These are phyloP conservation scores for Eucalyptus cladocalyx DNA, from an alignment of 345 rosid species.

Conservation along the genomic window DNA sequence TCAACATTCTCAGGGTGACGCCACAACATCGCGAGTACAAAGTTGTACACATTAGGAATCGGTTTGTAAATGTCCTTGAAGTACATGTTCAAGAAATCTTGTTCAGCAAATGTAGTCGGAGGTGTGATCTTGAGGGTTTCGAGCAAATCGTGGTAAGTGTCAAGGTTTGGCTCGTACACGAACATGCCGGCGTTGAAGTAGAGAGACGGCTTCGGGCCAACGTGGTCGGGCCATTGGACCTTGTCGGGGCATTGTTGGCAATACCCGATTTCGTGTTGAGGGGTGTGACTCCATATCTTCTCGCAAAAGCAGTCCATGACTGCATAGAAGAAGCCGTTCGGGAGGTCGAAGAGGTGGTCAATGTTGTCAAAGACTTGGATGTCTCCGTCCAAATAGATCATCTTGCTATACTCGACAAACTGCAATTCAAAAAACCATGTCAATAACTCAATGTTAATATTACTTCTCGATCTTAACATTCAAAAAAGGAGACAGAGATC, in stretches of 20 bases:
- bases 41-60: constrained; percentile 15
- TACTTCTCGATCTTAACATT: not conserved
- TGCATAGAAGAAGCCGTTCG: constrained; percentile 21
- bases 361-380: constrained; percentile 26
- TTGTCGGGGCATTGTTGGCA: constrained; percentile 39
- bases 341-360: constrained; percentile 20
- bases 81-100: constrained; percentile 40
- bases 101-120: constrained; percentile 43
- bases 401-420: constrained; percentile 25
- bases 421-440: not conserved
- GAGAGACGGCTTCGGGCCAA: constrained; percentile 19
- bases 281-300: constrained; percentile 26
- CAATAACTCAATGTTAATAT: not conserved
- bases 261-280: constrained; percentile 30
- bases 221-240: constrained; percentile 16
- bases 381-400: constrained; percentile 31
- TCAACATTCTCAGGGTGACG: constrained; percentile 32
- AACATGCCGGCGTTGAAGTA: constrained; percentile 50
- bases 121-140: constrained; percentile 14
- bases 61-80: constrained; percentile 29
- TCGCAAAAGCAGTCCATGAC: constrained; percentile 51
- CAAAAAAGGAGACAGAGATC: not conserved
- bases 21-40: constrained; percentile 44
- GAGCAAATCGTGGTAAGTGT: constrained; percentile 17
- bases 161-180: constrained; percentile 24